Evolutionary conservation across 2,329 filamentous ascomycete species (phyloP).

Genomic region (Tolypocladium album): DNA sequence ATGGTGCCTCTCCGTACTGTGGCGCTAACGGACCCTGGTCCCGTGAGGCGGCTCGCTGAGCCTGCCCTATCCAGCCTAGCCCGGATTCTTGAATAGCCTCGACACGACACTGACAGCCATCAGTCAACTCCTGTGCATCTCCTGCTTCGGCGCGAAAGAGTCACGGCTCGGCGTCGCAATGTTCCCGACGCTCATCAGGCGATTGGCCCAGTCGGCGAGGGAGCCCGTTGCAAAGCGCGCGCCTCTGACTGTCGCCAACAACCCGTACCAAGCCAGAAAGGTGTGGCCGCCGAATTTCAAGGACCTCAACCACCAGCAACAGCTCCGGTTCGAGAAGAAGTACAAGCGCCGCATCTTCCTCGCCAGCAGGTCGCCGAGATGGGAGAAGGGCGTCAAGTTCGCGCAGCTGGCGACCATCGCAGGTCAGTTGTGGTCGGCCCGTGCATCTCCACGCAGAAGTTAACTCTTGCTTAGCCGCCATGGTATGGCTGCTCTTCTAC

Average conservation of each 20-base stretch:
- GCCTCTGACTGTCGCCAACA: constrained; percentile 31
- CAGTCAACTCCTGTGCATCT: background rate
- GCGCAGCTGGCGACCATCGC: constrained; percentile 49
- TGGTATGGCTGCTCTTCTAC: constrained; percentile 29
- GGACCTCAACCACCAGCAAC: constrained; percentile 57
- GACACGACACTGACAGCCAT: too few species aligned
- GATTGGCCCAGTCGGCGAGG: constrained; percentile 21
- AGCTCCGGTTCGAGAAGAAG: constrained; percentile 69
- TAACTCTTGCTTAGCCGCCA: constrained; percentile 17
- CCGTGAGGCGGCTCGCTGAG: constrained; percentile 14
- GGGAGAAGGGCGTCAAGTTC: constrained; percentile 55
- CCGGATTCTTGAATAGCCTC: background rate
- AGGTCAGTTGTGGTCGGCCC: constrained; percentile 28
- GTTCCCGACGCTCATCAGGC: constrained; percentile 22
- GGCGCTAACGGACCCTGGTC: constrained; percentile 8
- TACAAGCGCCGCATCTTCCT: constrained; percentile 60
- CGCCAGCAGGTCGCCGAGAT: constrained; percentile 49
- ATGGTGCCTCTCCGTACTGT: constrained; percentile 2
- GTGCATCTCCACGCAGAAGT: background rate
- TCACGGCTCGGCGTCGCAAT: constrained; percentile 13
- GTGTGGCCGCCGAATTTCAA: constrained; percentile 70
- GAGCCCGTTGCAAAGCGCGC: constrained; percentile 13
- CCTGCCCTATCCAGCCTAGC: constrained; percentile 2
- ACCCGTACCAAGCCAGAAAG: constrained; percentile 56
- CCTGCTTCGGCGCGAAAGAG: background rate